Conservation (phyloP, 1,284 basidiomycete genomes). For the Agroathelia rolfsii region DNA sequence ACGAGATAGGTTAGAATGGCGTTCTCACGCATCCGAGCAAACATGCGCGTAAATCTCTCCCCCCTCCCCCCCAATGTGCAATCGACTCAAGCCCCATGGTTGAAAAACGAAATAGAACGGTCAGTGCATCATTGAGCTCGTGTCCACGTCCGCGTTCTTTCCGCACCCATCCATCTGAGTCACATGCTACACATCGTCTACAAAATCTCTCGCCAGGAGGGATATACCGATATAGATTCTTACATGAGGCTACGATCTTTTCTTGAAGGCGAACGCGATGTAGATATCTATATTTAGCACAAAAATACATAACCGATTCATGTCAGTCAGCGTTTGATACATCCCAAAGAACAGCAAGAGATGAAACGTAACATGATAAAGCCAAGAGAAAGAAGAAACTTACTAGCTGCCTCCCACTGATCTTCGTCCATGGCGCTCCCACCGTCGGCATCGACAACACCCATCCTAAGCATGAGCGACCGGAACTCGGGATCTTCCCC, state of each 20-base stretch:
- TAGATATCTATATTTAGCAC: constrained; percentile 87
- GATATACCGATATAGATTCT: constrained; percentile 2
- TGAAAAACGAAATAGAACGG: too few species aligned
- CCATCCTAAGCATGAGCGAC: constrained; percentile 77
- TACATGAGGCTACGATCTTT: constrained; percentile 28
- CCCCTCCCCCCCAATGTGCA: too few species aligned
- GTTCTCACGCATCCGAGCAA: too few species aligned
- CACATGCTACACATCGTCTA: too few species aligned
- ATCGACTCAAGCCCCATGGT: too few species aligned
- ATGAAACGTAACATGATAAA: constrained; percentile 4
- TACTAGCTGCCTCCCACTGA: constrained; percentile 95
- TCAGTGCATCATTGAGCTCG: too few species aligned
- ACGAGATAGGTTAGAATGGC: too few species aligned
- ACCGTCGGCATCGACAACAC: constrained; percentile 74
- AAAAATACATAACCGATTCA: too few species aligned
- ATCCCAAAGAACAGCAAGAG: constrained; percentile 1
- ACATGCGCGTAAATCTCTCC: too few species aligned
- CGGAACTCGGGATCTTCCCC: constrained; percentile 69
- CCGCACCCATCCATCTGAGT: too few species aligned
- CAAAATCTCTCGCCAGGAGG: not conserved
- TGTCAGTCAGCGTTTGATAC: too few species aligned
- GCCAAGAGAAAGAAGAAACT: constrained; percentile 25
- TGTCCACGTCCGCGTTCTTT: too few species aligned
- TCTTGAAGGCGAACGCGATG: constrained; percentile 75
- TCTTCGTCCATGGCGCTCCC: constrained; percentile 86